Percentiles rank a stretch among this genome's conserved stretches.
phyloP scores from a whole-genome alignment of 2,329 filamentous ascomycete species.

The Botryotinia convoluta region DNA sequence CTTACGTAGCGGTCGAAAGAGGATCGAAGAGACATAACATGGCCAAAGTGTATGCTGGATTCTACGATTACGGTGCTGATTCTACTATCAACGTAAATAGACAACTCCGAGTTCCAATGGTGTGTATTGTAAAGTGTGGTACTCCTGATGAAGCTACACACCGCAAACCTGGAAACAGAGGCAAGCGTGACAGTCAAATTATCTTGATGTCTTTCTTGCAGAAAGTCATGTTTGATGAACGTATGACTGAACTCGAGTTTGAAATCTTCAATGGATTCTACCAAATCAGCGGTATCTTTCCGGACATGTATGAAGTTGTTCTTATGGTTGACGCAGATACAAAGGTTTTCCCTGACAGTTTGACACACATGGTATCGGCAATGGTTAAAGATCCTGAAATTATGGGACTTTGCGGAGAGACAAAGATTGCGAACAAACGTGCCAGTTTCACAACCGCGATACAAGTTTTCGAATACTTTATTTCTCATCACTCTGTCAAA shows the following conservation, averaged over 20 bases:
- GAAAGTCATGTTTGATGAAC: constrained; percentile 99
- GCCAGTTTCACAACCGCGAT: constrained; percentile 95
- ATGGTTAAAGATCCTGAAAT: constrained; percentile 99
- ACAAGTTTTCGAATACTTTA: constrained; percentile 99
- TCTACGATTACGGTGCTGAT: constrained; percentile 90
- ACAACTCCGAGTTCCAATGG: constrained; percentile 97
- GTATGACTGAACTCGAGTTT: constrained; percentile 98
- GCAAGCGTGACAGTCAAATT: constrained; percentile 98
- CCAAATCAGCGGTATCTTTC: constrained; percentile 97
- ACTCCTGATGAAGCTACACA: constrained; percentile 80
- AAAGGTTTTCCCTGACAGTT: constrained; percentile 96
- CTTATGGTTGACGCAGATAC: constrained; percentile 99
- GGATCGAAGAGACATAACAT: constrained; percentile 99
- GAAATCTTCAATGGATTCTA: constrained; percentile 99
- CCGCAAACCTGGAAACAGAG: constrained; percentile 91
- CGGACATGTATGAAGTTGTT: constrained; percentile 95
- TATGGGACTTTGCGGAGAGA: constrained; percentile 98
- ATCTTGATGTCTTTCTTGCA: constrained; percentile 99
- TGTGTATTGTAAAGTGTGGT: constrained; percentile 92
- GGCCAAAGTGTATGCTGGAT: constrained; percentile 97
- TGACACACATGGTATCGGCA: constrained; percentile 98
- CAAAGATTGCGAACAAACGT: constrained; percentile 98
- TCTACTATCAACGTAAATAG: constrained; percentile 78
- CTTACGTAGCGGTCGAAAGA: constrained; percentile 93
- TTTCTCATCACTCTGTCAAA: constrained; percentile 95